Evolutionary conservation across 2,329 filamentous ascomycete species (phyloP).

Genomic region (Nigrospora osmanthi): DNA sequence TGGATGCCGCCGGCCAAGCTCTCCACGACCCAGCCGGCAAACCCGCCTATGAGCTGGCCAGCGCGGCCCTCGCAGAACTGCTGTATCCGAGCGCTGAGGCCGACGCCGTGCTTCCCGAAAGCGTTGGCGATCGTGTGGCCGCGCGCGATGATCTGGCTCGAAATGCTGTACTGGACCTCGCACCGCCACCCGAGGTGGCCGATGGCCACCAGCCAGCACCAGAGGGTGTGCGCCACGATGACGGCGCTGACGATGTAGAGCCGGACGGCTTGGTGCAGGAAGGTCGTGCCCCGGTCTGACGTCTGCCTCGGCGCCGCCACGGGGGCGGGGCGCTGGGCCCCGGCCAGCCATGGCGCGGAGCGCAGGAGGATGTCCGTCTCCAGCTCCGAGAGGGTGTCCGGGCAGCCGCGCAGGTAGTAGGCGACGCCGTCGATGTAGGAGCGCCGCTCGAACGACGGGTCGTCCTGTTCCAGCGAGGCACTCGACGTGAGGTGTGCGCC

Average conservation of each 20-base stretch:
- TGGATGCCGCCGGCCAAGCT: slow-evolving; percentile 59
- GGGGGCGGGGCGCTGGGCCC: neutral
- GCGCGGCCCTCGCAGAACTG: slow-evolving; percentile 57
- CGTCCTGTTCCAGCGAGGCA: slow-evolving; percentile 4
- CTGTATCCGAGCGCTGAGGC: slow-evolving; percentile 45
- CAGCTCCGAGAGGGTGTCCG: slow-evolving; percentile 2
- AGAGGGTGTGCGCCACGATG: slow-evolving; percentile 50
- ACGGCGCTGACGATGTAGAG: slow-evolving; percentile 49
- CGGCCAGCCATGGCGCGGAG: slow-evolving; percentile 5
- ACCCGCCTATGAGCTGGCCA: slow-evolving; percentile 48
- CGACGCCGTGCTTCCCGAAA: slow-evolving; percentile 42
- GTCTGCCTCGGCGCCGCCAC: slow-evolving; percentile 4
- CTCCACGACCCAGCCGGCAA: slow-evolving; percentile 53
- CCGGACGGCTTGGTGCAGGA: slow-evolving; percentile 52
- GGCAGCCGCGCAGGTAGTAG: slow-evolving; percentile 5
- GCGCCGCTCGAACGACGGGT: slow-evolving; percentile 4
- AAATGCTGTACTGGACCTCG: slow-evolving; percentile 60
- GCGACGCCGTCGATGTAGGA: slow-evolving; percentile 7
- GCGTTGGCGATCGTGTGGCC: slow-evolving; percentile 44
- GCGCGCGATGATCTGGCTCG: slow-evolving; percentile 44
- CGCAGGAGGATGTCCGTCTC: slow-evolving; percentile 5
- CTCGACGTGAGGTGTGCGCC: slow-evolving; percentile 4
- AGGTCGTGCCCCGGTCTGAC: slow-evolving; percentile 26
- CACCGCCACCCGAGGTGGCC: slow-evolving; percentile 48
- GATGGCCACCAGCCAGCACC: slow-evolving; percentile 46